Percentiles rank a stretch among this genome's conserved stretches.
Conservation (phyloP, 1,284 basidiomycete species). For the Cystobasidiaceae sp. region DNA sequence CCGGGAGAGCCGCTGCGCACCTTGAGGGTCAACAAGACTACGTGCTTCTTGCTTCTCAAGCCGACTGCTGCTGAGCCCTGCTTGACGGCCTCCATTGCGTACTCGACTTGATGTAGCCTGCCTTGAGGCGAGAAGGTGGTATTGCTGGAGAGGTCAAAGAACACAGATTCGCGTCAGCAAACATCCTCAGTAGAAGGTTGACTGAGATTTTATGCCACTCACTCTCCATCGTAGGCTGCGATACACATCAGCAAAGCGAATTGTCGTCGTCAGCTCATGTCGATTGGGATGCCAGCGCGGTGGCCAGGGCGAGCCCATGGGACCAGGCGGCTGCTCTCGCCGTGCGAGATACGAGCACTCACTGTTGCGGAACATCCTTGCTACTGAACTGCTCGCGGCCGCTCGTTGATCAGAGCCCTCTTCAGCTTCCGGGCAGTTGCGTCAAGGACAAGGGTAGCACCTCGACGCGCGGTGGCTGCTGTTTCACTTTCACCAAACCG, state of each 20-base stretch:
- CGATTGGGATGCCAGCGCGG: neutral
- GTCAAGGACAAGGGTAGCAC: no score
- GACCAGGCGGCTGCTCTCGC: neutral
- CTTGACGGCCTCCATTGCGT: slow-evolving; percentile 98
- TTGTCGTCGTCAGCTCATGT: slow-evolving; percentile 23
- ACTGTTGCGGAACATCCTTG: slow-evolving; percentile 29
- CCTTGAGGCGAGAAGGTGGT: slow-evolving; percentile 92
- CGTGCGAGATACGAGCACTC: neutral
- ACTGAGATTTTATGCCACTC: neutral
- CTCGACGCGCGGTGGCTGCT: no score
- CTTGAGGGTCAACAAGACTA: slow-evolving; percentile 88
- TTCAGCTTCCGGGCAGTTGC: no score
- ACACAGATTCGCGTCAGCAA: neutral
- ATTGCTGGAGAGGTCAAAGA: slow-evolving; percentile 53
- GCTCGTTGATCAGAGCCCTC: no score
- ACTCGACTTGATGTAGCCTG: slow-evolving; percentile 83
- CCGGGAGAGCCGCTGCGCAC: slow-evolving; percentile 48
- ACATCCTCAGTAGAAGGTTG: neutral
- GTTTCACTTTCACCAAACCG: no score
- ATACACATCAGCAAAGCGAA: neutral
- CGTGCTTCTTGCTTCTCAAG: slow-evolving; percentile 88
- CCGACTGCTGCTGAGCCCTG: slow-evolving; percentile 98
- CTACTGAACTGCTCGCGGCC: neutral
- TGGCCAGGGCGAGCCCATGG: neutral
- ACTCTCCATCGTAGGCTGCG: slow-evolving; percentile 31